These are phyloP conservation scores for Tremella mesenterica DNA, from an alignment of 768 basidiomycete genomes.

Conservation along the genomic window DNA sequence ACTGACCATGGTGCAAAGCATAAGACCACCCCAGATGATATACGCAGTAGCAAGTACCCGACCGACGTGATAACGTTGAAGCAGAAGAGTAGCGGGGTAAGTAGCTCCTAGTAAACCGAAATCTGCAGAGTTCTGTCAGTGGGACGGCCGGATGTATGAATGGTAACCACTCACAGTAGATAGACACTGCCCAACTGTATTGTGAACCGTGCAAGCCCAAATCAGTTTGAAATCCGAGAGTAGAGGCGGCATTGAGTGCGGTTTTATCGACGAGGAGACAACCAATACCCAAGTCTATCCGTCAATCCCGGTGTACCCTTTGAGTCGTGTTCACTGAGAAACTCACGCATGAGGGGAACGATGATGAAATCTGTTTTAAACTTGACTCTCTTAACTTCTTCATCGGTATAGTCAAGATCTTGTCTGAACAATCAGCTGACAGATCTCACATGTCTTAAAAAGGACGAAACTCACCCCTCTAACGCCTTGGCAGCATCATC, in stretches of 20 bases:
- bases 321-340: too few species aligned
- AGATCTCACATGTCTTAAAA: background rate
- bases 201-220: background rate
- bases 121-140: background rate
- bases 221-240: background rate
- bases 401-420: background rate
- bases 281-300: background rate
- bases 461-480: background rate
- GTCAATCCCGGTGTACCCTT: background rate
- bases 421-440: background rate
- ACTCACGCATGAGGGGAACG: background rate
- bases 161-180: background rate
- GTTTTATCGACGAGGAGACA: background rate
- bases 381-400: background rate
- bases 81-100: background rate
- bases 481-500: background rate
- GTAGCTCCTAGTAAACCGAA: background rate
- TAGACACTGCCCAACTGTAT: constrained; percentile 1
- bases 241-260: background rate
- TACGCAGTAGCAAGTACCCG: background rate
- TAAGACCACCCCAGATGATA: background rate
- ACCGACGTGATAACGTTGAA: background rate
- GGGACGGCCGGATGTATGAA: background rate
- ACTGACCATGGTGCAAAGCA: background rate
- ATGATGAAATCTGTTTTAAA: background rate